Percentiles rank a stretch among this genome's conserved stretches.
These are phyloP conservation scores for Termitomyces sp. DNA, from an alignment of 768 basidiomycete genomes.

Conservation along the genomic window DNA sequence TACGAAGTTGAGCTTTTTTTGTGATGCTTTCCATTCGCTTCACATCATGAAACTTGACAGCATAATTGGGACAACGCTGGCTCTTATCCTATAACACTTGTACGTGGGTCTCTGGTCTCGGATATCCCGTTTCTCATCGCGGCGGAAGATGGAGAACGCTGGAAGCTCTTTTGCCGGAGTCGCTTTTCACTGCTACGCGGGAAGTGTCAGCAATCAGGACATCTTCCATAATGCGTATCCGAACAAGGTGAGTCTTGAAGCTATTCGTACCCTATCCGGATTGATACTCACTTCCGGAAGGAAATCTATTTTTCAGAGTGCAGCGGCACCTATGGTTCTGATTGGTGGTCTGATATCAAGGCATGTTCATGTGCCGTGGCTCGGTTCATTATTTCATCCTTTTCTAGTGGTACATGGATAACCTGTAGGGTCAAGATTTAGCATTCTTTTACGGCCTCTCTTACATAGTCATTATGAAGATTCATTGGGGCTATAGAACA, in stretches of 20 bases:
- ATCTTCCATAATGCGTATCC: constrained; percentile 15
- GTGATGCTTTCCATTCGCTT: background rate
- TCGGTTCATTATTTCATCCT: background rate
- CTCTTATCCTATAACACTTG: constrained; percentile 53
- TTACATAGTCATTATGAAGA: constrained; percentile 1
- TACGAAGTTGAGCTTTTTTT: constrained; percentile 13
- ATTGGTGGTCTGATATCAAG: constrained; percentile 83
- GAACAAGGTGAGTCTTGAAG: constrained; percentile 10
- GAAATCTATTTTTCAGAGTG: constrained; percentile 59
- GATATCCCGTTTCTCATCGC: background rate
- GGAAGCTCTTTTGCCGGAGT: constrained; percentile 55
- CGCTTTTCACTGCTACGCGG: constrained; percentile 66
- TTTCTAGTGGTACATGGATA: constrained; percentile 20
- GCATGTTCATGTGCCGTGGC: constrained; percentile 22
- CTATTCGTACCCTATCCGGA: too few relatives aligned
- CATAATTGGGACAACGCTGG: constrained; percentile 73
- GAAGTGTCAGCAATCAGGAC: constrained; percentile 12
- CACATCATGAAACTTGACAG: constrained; percentile 9
- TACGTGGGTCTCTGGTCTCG: background rate
- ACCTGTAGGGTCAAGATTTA: constrained; percentile 9
- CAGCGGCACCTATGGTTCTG: constrained; percentile 54
- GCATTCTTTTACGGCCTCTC: background rate
- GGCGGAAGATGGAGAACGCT: constrained; percentile 43
- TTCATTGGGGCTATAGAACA: constrained; percentile 19
- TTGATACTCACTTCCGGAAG: constrained; percentile 11